Evolutionary conservation across 805 yeast genomes (phyloP), one percentile per base, ranked within the genome.

Genomic region (Wickerhamiella lipophila): DNA sequence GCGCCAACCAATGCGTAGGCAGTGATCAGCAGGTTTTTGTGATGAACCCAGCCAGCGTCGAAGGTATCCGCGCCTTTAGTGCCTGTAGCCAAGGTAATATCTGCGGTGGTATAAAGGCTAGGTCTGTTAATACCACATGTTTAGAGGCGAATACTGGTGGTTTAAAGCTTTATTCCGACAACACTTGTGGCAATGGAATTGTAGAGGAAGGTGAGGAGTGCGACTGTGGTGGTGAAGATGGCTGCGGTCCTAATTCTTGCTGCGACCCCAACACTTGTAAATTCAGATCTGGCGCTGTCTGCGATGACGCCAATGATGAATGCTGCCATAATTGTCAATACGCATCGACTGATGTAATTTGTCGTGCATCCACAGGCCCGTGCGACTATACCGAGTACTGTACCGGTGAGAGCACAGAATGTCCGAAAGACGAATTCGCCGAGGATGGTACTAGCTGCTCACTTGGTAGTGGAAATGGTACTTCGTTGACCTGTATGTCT

Each of bases 181-280:
- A 64, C 49, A 60, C 57, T 16, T 64, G 68, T 42, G 68, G 68
- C 3, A 64, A 64, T 50, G 68, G 68, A 6, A 64, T 64, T 43
- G 68, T 64, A 3, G 68, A 64, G 47, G 67, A 60, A 16, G 68
- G 68, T 16, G 68, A 64, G 51, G 68, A 64, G 16, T 64, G 68
- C 49, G 68, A 64, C 48, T 64, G 68, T 47, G 68, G 68, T 9
- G 65, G 65, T n/a, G 59, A 26, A 8, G 61, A 56, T 11, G 67
- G 66, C 2, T 64, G 68, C 45, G 53, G 51, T 16, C 51, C 41
- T 36, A 58, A 61, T 38, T 12, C 48, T 8, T 57, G 60, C 52
- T 58, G 61, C 49, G 60, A 56, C 43, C 55, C 58, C 19, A 39
- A 42, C 11, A 55, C 61, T 16, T 56, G 61, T 48, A 49, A 43